Evolutionary conservation across 208 protist genomes (phyloP).

Genomic region (Leptomonas seymouri): DNA sequence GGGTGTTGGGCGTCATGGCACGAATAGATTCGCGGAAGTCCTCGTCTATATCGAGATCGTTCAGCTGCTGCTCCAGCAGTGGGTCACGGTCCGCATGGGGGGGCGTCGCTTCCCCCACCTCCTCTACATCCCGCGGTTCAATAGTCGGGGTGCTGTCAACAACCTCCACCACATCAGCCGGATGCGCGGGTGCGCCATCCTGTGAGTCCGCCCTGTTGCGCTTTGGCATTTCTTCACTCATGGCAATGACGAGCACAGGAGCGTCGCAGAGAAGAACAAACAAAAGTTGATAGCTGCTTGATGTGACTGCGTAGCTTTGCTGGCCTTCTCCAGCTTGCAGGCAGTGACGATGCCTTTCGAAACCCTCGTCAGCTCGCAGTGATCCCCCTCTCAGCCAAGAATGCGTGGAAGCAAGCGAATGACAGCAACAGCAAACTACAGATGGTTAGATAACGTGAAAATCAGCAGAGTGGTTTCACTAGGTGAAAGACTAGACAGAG

Average conservation of each 20-base stretch:
- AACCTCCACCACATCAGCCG: slow-evolving; percentile 18
- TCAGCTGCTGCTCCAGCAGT: slow-evolving; percentile 59
- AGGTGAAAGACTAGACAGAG: too few species aligned
- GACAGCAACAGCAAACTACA: too few species aligned
- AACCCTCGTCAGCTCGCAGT: too few species aligned
- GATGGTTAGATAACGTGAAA: too few species aligned
- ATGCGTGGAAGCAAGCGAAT: too few species aligned
- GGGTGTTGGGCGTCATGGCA: slow-evolving; percentile 74
- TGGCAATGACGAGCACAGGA: background rate
- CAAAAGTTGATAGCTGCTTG: too few species aligned
- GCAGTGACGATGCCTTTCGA: too few species aligned
- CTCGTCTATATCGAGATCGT: slow-evolving; percentile 54
- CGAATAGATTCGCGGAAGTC: slow-evolving; percentile 71
- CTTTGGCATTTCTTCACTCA: slow-evolving; percentile 34
- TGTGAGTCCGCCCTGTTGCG: slow-evolving; percentile 11
- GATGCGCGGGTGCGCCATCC: background rate
- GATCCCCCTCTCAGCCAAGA: too few species aligned
- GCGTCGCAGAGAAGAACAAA: background rate
- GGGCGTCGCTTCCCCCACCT: slow-evolving; percentile 6
- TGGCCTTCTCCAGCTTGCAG: too few species aligned
- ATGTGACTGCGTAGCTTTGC: too few species aligned
- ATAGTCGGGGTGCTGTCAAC: slow-evolving; percentile 4
- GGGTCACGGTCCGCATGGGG: slow-evolving; percentile 23
- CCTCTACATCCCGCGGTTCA: background rate
- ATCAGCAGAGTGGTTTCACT: too few species aligned